Percentiles rank a stretch among this genome's conserved stretches.
phyloP scores from a whole-genome alignment of 2,329 filamentous ascomycete species.

The Botrytis elliptica region DNA sequence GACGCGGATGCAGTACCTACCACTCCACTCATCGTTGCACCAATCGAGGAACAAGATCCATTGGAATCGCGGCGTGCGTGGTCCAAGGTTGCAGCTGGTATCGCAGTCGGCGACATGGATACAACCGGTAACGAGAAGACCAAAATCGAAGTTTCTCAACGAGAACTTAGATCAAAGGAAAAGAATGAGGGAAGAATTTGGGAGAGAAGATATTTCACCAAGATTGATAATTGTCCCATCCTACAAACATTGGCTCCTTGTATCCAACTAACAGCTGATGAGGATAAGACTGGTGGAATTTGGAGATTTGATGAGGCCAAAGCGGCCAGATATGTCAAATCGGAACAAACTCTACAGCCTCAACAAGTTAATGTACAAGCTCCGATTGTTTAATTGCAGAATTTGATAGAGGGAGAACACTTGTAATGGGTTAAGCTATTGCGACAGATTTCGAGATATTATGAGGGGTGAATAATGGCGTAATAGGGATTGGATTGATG shows the following conservation, averaged over 20 bases:
- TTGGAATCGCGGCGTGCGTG: constrained; percentile 87
- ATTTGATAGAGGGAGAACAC: not conserved
- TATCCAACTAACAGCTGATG: constrained; percentile 42
- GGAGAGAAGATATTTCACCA: constrained; percentile 80
- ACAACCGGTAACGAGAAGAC: constrained; percentile 74
- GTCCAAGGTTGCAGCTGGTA: constrained; percentile 79
- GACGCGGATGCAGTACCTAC: constrained; percentile 56
- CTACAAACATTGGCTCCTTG: constrained; percentile 46
- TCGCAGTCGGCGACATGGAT: constrained; percentile 82
- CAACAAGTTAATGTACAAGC: constrained; percentile 4
- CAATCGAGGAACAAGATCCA: constrained; percentile 76
- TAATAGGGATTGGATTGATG: constrained; percentile 16
- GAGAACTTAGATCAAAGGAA: constrained; percentile 72
- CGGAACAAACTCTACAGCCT: constrained; percentile 4
- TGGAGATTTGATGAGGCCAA: constrained; percentile 63
- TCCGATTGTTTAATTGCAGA: not conserved
- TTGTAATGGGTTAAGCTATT: not conserved
- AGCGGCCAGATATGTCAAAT: constrained; percentile 22
- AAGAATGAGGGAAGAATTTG: constrained; percentile 72
- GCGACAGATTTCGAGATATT: not conserved
- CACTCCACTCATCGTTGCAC: constrained; percentile 68
- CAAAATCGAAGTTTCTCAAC: constrained; percentile 87
- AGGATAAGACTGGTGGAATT: constrained; percentile 68
- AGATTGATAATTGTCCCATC: constrained; percentile 46
- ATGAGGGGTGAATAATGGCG: constrained; percentile 3